phyloP scores from a whole-genome alignment of 768 basidiomycete species.

The Termitomyces sp. region DNA sequence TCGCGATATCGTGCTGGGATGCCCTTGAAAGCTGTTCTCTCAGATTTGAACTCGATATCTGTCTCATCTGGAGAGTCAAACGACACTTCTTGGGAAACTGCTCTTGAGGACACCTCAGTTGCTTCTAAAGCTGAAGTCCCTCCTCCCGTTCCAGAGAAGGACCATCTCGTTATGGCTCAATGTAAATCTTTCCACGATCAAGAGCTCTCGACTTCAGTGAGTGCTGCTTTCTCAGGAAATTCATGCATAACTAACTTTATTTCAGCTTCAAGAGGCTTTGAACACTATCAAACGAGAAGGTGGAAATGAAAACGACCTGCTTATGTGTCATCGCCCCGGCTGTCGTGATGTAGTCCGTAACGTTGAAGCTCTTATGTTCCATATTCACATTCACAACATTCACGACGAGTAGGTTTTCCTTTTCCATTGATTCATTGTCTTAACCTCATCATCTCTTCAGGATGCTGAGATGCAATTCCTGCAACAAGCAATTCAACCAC shows the following conservation, averaged over 20 bases:
- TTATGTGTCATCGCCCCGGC: conserved; percentile 42
- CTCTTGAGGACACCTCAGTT: neutral
- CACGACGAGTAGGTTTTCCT: conserved; percentile 33
- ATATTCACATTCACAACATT: conserved; percentile 56
- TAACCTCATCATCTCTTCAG: neutral
- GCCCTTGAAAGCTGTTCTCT: conserved; percentile 16
- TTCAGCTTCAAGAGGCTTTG: conserved; percentile 36
- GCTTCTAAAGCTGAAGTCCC: conserved; percentile 7
- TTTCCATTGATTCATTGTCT: neutral
- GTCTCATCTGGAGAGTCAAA: neutral
- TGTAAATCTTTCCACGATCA: conserved; percentile 32
- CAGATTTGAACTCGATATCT: neutral
- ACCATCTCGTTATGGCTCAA: conserved; percentile 22
- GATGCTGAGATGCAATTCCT: neutral
- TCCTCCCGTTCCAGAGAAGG: conserved; percentile 14
- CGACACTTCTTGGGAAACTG: neutral
- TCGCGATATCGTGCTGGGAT: conserved; percentile 34
- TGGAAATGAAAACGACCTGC: conserved; percentile 23
- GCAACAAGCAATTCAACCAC: neutral
- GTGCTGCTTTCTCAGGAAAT: conserved; percentile 15
- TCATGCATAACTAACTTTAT: neutral
- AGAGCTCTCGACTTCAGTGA: conserved; percentile 36
- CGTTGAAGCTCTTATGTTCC: conserved; percentile 44
- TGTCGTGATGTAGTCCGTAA: conserved; percentile 41
- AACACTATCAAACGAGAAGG: conserved; percentile 23